Evolutionary conservation across 495 filamentous ascomycete species (phyloP), one percentile per base, ranked within the genome.

Genomic region (Aspergillus kassunensis): DNA sequence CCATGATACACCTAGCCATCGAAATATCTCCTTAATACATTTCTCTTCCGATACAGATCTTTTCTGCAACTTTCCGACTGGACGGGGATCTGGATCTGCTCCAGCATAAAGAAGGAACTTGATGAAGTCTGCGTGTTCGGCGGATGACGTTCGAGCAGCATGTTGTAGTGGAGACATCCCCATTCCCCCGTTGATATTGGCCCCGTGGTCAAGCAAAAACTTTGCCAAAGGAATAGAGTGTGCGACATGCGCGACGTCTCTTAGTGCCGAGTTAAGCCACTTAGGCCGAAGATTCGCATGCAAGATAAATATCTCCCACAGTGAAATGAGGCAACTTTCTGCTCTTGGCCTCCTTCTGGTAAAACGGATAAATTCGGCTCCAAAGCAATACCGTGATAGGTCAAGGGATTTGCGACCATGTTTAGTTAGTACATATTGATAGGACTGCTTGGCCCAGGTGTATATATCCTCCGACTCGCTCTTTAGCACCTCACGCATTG

Each of bases 1-100:
- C 41, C 41, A 44, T 2, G 41, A 44, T n/a, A 44, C 15, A 12
- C 41, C 41, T 11, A 44, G 41, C 41, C 41, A 44, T 8, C 41
- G 41, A 18, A 23, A 30, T 16, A 44, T 15, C 13, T 29, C 41
- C 13, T 29, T 21, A 3, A 23, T 11, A 30, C 41, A 13, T n/a
- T 29, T 44, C 2, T 4, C 24, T 13, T 29, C 41, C 2, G 23
- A 30, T 16, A 29, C 21, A 12, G 27, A 29, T 1, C 21, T 8
- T 25, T 9, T 9, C 24, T 9, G 24, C 24, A 9, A 27, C 4
- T 27, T 27, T 27, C 9, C n/a, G n/a, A n/a, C 9, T 27, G 20
- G 12, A 4, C 13, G 21, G 8, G 7, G 30, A 29, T 13, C 21
- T 29, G 41, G 41, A 44, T 44, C 16, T 3, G 41, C 41, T 5